phyloP scores from a whole-genome alignment of 352 stramenopile genomes.

The Globisporangium cystogenes region DNA sequence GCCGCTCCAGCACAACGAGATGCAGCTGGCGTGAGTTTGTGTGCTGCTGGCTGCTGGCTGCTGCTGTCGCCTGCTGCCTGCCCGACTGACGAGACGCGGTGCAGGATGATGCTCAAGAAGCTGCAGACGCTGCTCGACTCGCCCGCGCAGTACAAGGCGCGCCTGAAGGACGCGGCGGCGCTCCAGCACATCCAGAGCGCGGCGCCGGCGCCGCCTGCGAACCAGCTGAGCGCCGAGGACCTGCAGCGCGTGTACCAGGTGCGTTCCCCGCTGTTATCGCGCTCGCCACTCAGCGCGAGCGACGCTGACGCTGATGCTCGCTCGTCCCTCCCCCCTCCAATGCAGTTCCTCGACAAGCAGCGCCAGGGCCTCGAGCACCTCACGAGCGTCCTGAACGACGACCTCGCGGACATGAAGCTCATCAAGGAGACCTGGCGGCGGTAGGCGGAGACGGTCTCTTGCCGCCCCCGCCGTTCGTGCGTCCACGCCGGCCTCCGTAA shows the following conservation, averaged over 20 bases:
- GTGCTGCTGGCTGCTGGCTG: too few relatives aligned
- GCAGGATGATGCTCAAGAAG: conserved; percentile 78
- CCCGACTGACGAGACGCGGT: too few relatives aligned
- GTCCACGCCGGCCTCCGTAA: too few relatives aligned
- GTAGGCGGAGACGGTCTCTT: conserved; percentile 19
- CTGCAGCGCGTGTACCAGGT: conserved; percentile 57
- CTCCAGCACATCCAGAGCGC: conserved; percentile 65
- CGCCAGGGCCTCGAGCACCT: conserved; percentile 79
- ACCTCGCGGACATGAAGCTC: conserved; percentile 82
- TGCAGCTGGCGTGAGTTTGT: conserved; percentile 75
- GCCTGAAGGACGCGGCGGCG: conserved; percentile 71
- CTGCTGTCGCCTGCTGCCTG: conserved; percentile 1
- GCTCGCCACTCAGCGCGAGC: too few relatives aligned
- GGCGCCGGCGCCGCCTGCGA: conserved; percentile 22
- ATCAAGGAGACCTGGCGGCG: conserved; percentile 83
- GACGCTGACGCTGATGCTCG: background rate
- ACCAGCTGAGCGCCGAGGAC: conserved; percentile 68
- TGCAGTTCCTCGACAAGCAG: conserved; percentile 80
- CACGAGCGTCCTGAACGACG: conserved; percentile 78
- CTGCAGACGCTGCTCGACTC: conserved; percentile 73
- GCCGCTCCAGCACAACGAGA: conserved; percentile 71
- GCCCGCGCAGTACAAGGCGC: conserved; percentile 84
- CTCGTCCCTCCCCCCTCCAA: background rate
- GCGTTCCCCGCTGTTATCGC: background rate
- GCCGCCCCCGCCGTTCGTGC: too few relatives aligned